Base-by-base conservation (phyloP, 345 rosid species). In the Anastatica hierochuntica region DNA sequence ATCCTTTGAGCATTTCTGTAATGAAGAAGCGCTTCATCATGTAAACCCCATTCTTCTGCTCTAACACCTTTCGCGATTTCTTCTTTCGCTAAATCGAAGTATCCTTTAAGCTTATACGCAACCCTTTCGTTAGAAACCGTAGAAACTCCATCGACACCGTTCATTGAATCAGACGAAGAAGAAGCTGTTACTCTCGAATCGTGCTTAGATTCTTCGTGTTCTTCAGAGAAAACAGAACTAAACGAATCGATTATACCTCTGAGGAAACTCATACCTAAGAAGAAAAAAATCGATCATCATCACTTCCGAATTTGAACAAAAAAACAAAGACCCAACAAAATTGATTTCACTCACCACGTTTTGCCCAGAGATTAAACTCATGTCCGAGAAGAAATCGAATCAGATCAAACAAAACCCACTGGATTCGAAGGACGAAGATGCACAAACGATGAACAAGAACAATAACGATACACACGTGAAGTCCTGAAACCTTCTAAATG, bases 11-110 rank as follows among this genome's bases (percentile, higher is more conserved):
- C 87, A 47, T 75, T 84, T 61, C 67, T 75, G 62, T 90, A 90
- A 64, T 87, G 92, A 30, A 67, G 56, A 35, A 90, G 47, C 4
- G 98, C 94, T 17, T 90, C 94, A 11, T 86, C 92, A 39, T 68
- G 61, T 50, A 90, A 69, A 30, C 96, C 95, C 89, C 96, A 84
- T 49, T 90, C 98, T 69, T 90, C 98, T n/a, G 90, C 80, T 44
- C 87, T 72, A 12, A 90, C 85, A 7, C 64, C 96, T 50, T 81
- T 84, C 14, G 74, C 83, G 39, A 87, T 90, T 72, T 84, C 95
- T 51, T 66, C 82, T 62, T 77, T 90, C 27, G 92, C 96, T 43
- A 90, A 79, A 69, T 90, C 95, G 58, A 69, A 73, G 76, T 80
- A 90, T 7, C 96, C 96, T 70, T 87, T 90, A 42, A 90, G 75